Base-by-base conservation (phyloP, 1,284 basidiomycete species). In the Omphalotus olearius region DNA sequence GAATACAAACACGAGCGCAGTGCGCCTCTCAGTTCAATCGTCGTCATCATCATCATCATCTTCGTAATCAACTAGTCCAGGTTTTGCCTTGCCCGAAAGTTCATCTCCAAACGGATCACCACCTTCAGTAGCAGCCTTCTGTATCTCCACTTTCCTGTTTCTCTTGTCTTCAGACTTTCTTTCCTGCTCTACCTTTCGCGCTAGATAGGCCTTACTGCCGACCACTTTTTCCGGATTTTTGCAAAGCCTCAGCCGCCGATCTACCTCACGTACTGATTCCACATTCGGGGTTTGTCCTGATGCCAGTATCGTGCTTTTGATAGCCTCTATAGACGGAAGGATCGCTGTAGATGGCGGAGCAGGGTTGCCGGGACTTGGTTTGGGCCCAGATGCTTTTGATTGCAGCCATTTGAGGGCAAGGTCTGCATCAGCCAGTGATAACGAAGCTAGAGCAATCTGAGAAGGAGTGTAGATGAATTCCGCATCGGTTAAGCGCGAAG, bases 141-240 rank as follows among this genome's bases (percentile, higher is more conserved):
- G 66, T 23, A 77, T 75, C 44, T 76, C 76, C 6, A 80, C 85
- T 62, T 91, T 91, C 59, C 75, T 79, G 51, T 63, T 73, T 52
- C 88, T 70, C 66, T 86, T 90, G 56, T 78, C 79, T 56, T 80
- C 79, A 1, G 80, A 82, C 60, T 75, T 77, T 51, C 71, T 76
- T 59, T 87, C 85, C 55, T 82, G 79, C 60, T 82, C 83, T 17
- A 74, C 79, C 57, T 80, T 80, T 60, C 80, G 82, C 33, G 80
- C 79, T 18, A 82, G 64, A 65, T 85, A 91, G 52, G 93, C 80
- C 45, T 87, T 88, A 56, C 84, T 94, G 10, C 91, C 93, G 4
- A 85, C 82, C 10, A 95, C 84, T 65, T 94, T 96, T 67, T 94
- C 93, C 6, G 95, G 94, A 63, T 98, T 97, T 64, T 92, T 90